Evolutionary conservation across 2,329 filamentous ascomycete genomes (phyloP).

Genomic region (Ceratocystis eucalypticola): DNA sequence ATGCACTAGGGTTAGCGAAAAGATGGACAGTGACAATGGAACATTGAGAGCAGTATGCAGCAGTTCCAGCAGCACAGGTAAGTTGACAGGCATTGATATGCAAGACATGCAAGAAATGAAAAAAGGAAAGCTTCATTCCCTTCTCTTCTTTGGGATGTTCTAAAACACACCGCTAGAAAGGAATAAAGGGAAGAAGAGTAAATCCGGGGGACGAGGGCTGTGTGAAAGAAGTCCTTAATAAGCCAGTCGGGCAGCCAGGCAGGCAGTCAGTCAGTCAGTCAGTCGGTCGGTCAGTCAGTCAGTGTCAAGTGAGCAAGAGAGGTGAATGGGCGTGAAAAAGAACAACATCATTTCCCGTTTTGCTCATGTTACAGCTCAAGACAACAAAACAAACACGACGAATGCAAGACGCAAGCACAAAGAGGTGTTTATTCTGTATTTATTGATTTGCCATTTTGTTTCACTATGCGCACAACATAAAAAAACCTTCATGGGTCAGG

Average conservation of each 20-base stretch:
- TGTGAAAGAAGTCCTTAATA: too few relatives aligned
- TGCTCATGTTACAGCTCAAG: constrained; percentile 5
- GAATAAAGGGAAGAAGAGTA: not conserved
- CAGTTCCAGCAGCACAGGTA: not conserved
- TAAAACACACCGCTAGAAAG: constrained; percentile 4
- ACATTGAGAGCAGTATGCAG: not conserved
- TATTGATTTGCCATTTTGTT: not conserved
- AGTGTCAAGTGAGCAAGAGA: not conserved
- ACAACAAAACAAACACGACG: not conserved
- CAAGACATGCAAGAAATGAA: not conserved
- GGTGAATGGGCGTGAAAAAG: not conserved
- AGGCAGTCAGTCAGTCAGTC: too few relatives aligned
- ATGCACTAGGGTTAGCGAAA: too few relatives aligned
- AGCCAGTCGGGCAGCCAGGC: too few relatives aligned
- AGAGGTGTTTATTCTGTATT: not conserved
- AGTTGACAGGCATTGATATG: not conserved
- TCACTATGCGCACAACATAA: not conserved
- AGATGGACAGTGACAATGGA: not conserved
- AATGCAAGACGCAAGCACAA: not conserved
- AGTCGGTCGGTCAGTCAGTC: too few relatives aligned
- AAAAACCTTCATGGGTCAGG: not conserved
- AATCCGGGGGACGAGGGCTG: not conserved
- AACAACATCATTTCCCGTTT: not conserved
- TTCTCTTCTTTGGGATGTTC: not conserved
- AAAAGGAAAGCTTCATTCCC: not conserved